phyloP scores from a whole-genome alignment of 257 asterid genomes.

The Scutellaria barbata region DNA sequence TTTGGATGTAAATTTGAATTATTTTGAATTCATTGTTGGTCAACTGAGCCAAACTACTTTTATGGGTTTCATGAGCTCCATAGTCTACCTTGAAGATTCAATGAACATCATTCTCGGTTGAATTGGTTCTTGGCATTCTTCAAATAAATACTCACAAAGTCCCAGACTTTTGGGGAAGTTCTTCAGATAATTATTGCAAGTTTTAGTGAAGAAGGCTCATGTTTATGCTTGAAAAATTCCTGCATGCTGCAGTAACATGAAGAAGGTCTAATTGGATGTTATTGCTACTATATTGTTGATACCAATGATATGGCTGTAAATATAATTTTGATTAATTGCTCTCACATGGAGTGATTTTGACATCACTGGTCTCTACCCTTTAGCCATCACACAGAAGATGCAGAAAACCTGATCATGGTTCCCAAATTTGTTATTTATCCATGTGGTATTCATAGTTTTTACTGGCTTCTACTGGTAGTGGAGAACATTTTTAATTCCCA shows the following conservation, averaged over 20 bases:
- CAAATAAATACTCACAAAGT: not conserved
- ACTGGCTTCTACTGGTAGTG: not conserved
- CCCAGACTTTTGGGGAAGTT: not conserved
- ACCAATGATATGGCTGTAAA: not conserved
- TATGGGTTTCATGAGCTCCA: not conserved
- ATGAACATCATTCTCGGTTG: not conserved
- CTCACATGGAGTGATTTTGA: not conserved
- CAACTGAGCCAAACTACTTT: not conserved
- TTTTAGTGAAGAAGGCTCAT: not conserved
- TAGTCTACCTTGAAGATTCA: not conserved
- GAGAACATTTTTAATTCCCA: not conserved
- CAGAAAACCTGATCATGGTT: not conserved
- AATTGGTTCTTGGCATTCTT: slow-evolving; percentile 6
- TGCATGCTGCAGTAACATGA: not conserved
- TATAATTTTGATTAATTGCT: not conserved
- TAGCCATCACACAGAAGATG: not conserved
- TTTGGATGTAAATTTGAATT: not conserved
- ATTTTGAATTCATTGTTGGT: not conserved
- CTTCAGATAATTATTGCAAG: not conserved
- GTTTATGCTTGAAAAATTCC: not conserved
- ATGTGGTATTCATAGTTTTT: not conserved
- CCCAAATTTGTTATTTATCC: not conserved
- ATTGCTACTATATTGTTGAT: not conserved
- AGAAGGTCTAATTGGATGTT: not conserved
- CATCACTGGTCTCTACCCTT: not conserved